Evolutionary conservation across 805 yeast species (phyloP).

Genomic region (Candida yuanshanica): DNA sequence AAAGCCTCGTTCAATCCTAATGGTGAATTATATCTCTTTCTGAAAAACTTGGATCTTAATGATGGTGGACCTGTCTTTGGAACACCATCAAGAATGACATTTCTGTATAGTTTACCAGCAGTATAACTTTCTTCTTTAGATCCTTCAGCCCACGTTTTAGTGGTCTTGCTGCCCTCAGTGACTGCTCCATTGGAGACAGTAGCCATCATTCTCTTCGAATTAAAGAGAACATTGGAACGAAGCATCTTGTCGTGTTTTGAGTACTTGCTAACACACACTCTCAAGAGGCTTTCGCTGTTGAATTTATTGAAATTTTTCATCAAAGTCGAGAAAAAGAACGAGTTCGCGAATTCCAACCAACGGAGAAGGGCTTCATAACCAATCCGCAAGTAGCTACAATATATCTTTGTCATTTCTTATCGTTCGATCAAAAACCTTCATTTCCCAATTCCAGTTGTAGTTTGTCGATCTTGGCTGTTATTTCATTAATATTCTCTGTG

Average conservation of each 20-base stretch:
- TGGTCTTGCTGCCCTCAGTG: neutral
- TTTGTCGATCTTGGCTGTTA: slow-evolving; percentile 40
- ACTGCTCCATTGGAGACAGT: slow-evolving; percentile 5
- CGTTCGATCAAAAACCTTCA: slow-evolving; percentile 29
- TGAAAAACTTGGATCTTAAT: slow-evolving; percentile 36
- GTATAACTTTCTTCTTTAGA: slow-evolving; percentile 23
- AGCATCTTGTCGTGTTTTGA: slow-evolving; percentile 1
- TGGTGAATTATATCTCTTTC: slow-evolving; percentile 60
- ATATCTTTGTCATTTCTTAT: slow-evolving; percentile 2
- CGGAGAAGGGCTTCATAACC: neutral
- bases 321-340: neutral
- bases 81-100: slow-evolving; percentile 30
- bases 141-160: slow-evolving; percentile 26
- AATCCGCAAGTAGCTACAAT: neutral
- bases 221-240: slow-evolving; percentile 8
- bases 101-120: slow-evolving; percentile 16
- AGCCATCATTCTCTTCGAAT: slow-evolving; percentile 11
- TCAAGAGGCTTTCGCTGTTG: neutral
- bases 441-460: slow-evolving; percentile 54
- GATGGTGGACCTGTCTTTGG: slow-evolving; percentile 47
- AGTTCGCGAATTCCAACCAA: neutral
- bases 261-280: neutral
- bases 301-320: neutral
- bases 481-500: slow-evolving; percentile 50
- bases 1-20: slow-evolving; percentile 66